A percentile compares a stretch with the other conserved stretches of the same genome.
Evolutionary conservation across 805 yeast species (phyloP).

Genomic region (Metschnikowia chrysomelidarum): DNA sequence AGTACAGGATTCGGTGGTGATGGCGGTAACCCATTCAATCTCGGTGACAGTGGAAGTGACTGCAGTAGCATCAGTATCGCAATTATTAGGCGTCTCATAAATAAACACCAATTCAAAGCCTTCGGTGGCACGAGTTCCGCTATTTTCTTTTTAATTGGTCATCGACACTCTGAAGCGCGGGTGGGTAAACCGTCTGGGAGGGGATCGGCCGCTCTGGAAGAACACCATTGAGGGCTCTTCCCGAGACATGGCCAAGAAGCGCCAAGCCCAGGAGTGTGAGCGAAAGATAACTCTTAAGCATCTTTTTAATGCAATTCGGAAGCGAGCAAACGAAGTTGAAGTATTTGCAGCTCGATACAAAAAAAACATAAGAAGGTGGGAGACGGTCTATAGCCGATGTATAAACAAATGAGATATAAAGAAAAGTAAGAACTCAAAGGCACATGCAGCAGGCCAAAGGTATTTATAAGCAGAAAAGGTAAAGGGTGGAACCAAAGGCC

Average conservation of each 20-base stretch:
- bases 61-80: not conserved
- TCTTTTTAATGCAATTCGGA: not conserved
- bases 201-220: not conserved
- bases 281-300: not conserved
- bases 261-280: not conserved
- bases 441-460: not conserved
- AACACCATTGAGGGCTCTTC: not conserved
- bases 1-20: conserved; percentile 1
- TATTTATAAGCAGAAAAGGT: not conserved
- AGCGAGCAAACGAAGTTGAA: not conserved
- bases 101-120: conserved; percentile 3
- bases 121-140: not conserved
- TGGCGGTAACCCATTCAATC: not conserved
- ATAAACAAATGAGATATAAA: no score
- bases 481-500: not conserved
- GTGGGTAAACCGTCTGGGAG: not conserved
- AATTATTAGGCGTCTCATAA: conserved; percentile 2
- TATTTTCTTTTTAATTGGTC: conserved; percentile 3
- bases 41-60: not conserved
- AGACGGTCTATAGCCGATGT: not conserved
- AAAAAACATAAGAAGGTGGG: not conserved
- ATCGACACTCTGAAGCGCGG: not conserved
- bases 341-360: not conserved
- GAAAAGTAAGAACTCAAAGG: no score
- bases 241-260: not conserved